Evolutionary conservation across 2,329 filamentous ascomycete genomes (phyloP), one percentile per base, ranked within the genome.

Genomic region (Metarhizium brunneum): DNA sequence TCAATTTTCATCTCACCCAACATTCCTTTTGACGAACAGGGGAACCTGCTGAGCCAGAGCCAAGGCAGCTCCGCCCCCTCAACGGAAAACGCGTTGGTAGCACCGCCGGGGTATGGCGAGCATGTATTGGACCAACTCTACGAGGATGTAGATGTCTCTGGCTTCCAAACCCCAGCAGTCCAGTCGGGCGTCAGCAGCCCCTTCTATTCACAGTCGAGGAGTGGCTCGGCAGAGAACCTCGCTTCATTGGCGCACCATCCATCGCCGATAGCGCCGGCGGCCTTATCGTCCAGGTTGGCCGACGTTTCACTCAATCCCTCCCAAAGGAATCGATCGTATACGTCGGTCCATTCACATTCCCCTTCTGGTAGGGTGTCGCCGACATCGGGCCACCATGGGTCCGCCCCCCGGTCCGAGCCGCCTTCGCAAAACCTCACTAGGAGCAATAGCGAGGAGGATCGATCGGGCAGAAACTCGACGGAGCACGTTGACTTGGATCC

Each of bases 1-100:
- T 90, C 90, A 54, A 86, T 99, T 43, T 96, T 96, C 72, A 96
- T 97, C 62, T 99, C 94, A 5, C 92, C 94, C 0, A 94, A 94
- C 66, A 84, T 96, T 64, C 87, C 90, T 0, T 82, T 96, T 42
- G 90, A 94, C 64, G 90, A 95, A 53, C 83, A 92, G 58, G 94
- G 95, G 63, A 86, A 88, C 63, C 79, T 97, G 2, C 76, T 89
- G 54, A 78, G 80, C 54, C 80, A 84, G 64, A 75, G 75, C n/a
- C 77, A 80, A 63, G 76, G 66, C 67, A 75, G 57, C 71, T 77
- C 62, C 68, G 73, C 73, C 11, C 54, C 60, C 10, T 75, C 80
- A 48, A 75, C 77, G 45, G 79, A 83, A 45, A 75, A 82, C 56
- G 77, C 82, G 20, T 79, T 82, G 30, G 82, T 87, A 57, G 92